Base-by-base conservation (phyloP, 495 filamentous ascomycete genomes). In the Jackrogersella minutella region DNA sequence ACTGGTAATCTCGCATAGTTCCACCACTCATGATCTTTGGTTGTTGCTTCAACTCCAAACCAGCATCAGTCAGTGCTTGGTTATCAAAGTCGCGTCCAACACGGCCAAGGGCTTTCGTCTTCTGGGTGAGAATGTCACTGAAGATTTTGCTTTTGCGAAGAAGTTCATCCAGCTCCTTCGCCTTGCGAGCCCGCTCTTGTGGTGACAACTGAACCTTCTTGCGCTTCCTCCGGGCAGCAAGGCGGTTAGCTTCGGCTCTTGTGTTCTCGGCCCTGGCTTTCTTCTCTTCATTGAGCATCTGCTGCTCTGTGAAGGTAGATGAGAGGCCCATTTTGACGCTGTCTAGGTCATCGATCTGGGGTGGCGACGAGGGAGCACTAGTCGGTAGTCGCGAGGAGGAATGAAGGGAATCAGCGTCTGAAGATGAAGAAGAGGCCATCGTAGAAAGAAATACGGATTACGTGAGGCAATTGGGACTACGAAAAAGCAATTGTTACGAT, bases 1-100 rank as follows among this genome's bases (percentile, higher is more conserved):
- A 80, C 70, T 99, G 95, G 78, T 99, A 99, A 54, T 88, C 87
- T 17, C 92, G 86, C 96, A 99, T 98, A 11, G 87, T 87, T 9
- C 96, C 95, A 17, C 94, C 94, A 4, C 87, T 90, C 49, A 99
- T 86, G 43, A 91, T 83, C 40, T 88, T 86, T 0, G 95, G 95
- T 70, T 99, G 95, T 64, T 91, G 83, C 4, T 93, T 93, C 54
- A 94, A 88, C 28, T 86, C 82, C 19, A 97, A 73, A 53, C 92
- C 85, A 64, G 95, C 91, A 62, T 90, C 87, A 17, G 92, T 90
- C 19, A 97, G 77, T 7, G 77, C 77, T 69, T 83, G 81, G 49
- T 81, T 81, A 43, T 83, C 82, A 33, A 84, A 66, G 24, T 77
- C 76, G 21, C 81, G 84, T 4, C 84, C 84, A 1, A 85, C 82